Evolutionary conservation across 2,329 filamentous ascomycete species (phyloP), one percentile per base, ranked within the genome.

Genomic region (Botrytis medusae): DNA sequence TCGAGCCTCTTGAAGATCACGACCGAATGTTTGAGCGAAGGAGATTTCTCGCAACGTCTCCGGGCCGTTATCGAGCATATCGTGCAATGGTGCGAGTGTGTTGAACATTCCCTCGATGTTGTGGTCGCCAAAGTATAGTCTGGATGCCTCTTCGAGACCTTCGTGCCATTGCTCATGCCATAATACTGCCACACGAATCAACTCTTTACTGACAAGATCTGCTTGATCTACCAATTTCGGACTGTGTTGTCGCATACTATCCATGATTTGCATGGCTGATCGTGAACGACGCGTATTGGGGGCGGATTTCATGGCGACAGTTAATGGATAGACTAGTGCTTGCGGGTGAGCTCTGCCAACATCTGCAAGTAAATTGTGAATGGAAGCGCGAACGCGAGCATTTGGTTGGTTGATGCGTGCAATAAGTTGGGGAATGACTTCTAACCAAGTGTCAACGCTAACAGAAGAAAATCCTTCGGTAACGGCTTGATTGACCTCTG

Each of bases 161-260:
- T 99, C 97, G 77, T 99, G 96, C 96, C 96, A 99, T 77, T 97
- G 92, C 80, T 99, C 96, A 80, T 99, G 96, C 97, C 97, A 99
- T 37, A 99, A 83, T 2, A 99, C 95, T 25, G 96, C 96, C 74
- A 99, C 97, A 69, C 96, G 91, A 80, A 99, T 98, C 72, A 99
- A 89, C 82, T 99, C 97, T 80, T 96, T 93, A 81, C 95, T 98
- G 77, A 99, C 95, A 64, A 95, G 87, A 81, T 97, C 95, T 51
- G 96, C 96, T 83, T 99, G 96, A 77, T 98, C 93, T 14, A 99
- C 96, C 51, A 99, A 88, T 78, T 90, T 92, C 32, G 94, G 91
- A 80, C 95, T 98, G 81, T 99, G 97, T 77, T 95, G 92, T 57
- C 95, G 92, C 94, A 99, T 97, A 80, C 92, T 97, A 76, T 98